Conservation (phyloP, 73 alveolate species). For the Tetrahymena thermophila region DNA sequence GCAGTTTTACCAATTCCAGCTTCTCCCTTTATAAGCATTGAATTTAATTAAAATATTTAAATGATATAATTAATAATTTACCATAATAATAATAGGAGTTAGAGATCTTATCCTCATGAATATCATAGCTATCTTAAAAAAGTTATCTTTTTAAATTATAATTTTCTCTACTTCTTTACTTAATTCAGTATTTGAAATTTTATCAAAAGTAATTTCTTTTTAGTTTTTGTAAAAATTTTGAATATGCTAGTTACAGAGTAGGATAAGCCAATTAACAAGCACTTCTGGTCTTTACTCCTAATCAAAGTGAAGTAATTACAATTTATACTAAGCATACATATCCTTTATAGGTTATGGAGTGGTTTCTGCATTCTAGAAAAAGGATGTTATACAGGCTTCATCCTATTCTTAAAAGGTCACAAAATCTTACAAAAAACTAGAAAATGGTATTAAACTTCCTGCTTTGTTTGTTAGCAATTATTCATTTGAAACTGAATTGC, state of each 20-base stretch:
- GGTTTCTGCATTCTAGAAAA: not conserved
- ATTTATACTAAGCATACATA: not conserved
- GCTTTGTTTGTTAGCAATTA: not conserved
- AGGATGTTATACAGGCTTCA: not conserved
- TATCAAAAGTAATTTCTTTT: not conserved
- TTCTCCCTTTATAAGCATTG: slow-evolving; percentile 39
- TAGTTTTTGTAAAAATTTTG: not conserved
- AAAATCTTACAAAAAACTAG: not conserved
- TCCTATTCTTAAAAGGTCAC: not conserved
- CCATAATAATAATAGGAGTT: slow-evolving; percentile 65
- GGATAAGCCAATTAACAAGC: not conserved
- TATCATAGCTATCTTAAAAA: slow-evolving; percentile 63
- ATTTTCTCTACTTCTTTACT: not conserved
- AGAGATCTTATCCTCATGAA: slow-evolving; percentile 45
- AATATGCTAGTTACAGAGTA: not conserved
- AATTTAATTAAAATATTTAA: too few relatives aligned
- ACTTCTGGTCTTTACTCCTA: not conserved
- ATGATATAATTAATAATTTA: not conserved
- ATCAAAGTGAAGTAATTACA: not conserved
- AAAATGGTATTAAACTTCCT: not conserved
- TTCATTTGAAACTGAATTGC: not conserved
- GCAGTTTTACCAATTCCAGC: slow-evolving; percentile 78
- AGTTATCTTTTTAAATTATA: slow-evolving; percentile 46
- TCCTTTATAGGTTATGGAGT: not conserved
- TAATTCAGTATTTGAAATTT: not conserved